A percentile compares a stretch with the other conserved stretches of the same genome.
Evolutionary conservation across 129 eudicot species (phyloP).

Genomic region (Daucus carota): DH1_v3.0 NC_030388.2:28523001-28523500

Average conservation of each 20-base stretch:
- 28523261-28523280: background rate
- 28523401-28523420: background rate
- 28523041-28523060: background rate
- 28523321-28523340: slow-evolving; percentile 97
- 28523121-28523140: too few species aligned
- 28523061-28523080: background rate
- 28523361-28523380: slow-evolving; percentile 28
- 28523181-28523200: slow-evolving; percentile 5
- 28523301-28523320: slow-evolving; percentile 99
- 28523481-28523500: slow-evolving; percentile 93
- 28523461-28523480: slow-evolving; percentile 98
- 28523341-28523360: slow-evolving; percentile 98
- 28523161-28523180: background rate
- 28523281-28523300: slow-evolving; percentile 87
- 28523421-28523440: background rate
- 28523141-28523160: background rate
- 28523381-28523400: background rate
- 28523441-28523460: slow-evolving; percentile 1
- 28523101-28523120: background rate
- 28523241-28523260: slow-evolving; percentile 3
- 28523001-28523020: slow-evolving; percentile 1
- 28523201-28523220: slow-evolving; percentile 20
- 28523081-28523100: too few species aligned
- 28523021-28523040: background rate
- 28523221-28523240: slow-evolving; percentile 19